Evolutionary conservation across 176 grass and related monocot species (phyloP).

Genomic region (Themeda triandra): DNA sequence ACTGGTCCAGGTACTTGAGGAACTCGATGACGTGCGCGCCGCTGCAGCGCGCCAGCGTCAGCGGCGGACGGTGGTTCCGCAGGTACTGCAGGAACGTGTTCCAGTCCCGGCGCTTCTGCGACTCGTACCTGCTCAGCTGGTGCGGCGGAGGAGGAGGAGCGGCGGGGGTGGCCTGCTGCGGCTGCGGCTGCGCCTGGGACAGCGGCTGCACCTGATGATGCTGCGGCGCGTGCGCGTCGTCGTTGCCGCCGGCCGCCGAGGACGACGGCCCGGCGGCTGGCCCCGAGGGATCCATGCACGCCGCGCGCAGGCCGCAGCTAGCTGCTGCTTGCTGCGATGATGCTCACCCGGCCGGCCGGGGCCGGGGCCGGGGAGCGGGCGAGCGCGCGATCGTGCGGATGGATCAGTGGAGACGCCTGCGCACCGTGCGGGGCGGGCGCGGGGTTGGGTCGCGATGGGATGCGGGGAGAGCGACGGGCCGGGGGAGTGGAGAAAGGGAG

Average conservation of each 20-base stretch:
- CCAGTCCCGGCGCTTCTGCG: conserved; percentile 98
- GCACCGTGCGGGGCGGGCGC: not conserved
- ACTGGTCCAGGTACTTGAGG: conserved; percentile 93
- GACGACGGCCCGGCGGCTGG: conserved; percentile 17
- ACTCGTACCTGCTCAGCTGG: conserved; percentile 90
- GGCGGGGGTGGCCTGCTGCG: not conserved
- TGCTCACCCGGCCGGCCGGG: conserved; percentile 14
- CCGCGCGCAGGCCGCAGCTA: not conserved
- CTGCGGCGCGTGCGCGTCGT: conserved; percentile 8
- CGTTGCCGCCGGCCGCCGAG: not conserved
- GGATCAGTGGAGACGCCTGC: not conserved
- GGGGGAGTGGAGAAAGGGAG: conserved; percentile 31
- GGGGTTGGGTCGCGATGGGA: conserved; percentile 16
- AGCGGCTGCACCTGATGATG: conserved; percentile 19
- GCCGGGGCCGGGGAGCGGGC: not conserved
- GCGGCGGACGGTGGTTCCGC: conserved; percentile 88
- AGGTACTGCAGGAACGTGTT: conserved; percentile 99
- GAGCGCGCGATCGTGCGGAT: not conserved
- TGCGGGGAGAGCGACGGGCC: conserved; percentile 34
- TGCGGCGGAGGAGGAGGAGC: not conserved
- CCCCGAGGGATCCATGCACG: conserved; percentile 35
- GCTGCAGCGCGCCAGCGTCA: conserved; percentile 89
- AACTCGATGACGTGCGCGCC: conserved; percentile 99
- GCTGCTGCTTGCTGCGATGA: too few species aligned
- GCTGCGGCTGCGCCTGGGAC: conserved; percentile 14